Conservation (phyloP, 768 basidiomycete species). For the Neoboletus brunneissimus region DNA sequence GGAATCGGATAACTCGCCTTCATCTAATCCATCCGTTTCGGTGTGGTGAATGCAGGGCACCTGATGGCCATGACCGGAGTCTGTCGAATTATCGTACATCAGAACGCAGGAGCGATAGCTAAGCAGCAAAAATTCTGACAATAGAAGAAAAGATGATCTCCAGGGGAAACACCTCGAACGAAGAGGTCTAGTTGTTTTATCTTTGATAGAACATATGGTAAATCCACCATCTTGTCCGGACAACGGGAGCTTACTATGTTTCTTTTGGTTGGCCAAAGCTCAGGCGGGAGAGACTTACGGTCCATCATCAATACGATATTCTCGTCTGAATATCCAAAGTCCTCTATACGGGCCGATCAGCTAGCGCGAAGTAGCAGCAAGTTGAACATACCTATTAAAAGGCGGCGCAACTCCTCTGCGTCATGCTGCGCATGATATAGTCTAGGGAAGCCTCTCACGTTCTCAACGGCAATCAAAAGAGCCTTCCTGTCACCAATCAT, state of each 20-base stretch:
- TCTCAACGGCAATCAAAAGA: slow-evolving; percentile 24
- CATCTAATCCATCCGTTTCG: slow-evolving; percentile 53
- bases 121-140: slow-evolving; percentile 35
- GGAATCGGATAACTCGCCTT: slow-evolving; percentile 41
- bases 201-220: slow-evolving; percentile 27
- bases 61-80: slow-evolving; percentile 52
- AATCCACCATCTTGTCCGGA: background rate
- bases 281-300: slow-evolving; percentile 17
- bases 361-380: background rate
- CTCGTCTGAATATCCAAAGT: slow-evolving; percentile 37
- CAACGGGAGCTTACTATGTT: slow-evolving; percentile 41
- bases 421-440: slow-evolving; percentile 17
- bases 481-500: slow-evolving; percentile 7
- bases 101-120: background rate
- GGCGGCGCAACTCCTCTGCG: slow-evolving; percentile 8
- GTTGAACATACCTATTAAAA: slow-evolving; percentile 24
- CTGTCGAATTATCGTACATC: slow-evolving; percentile 22
- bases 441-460: background rate
- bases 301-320: slow-evolving; percentile 48
- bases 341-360: slow-evolving; percentile 24
- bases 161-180: slow-evolving; percentile 41
- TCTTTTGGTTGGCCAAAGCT: slow-evolving; percentile 38
- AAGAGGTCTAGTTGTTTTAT: slow-evolving; percentile 41
- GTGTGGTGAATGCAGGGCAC: slow-evolving; percentile 39
- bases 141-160: slow-evolving; percentile 57